Evolutionary conservation across 192 early-diverging fungal species (phyloP).

Genomic region (Borealophlyctis nickersoniae): DNA sequence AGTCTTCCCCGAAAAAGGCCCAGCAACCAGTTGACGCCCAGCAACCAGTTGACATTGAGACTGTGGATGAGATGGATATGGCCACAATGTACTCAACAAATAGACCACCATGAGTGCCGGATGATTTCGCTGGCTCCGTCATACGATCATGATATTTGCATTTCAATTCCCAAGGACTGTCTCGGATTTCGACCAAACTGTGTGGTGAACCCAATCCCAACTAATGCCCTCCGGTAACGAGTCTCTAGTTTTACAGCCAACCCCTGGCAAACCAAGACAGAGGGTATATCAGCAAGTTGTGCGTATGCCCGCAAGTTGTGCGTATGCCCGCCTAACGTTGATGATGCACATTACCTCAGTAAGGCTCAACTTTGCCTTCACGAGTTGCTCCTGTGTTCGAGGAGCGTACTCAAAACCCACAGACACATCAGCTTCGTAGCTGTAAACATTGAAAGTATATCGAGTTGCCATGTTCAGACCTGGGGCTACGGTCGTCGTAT

Average conservation of each 20-base stretch:
- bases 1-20: no score
- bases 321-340: neutral
- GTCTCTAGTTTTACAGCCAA: slow-evolving; percentile 72
- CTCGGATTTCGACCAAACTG: slow-evolving; percentile 43
- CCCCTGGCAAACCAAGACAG: slow-evolving; percentile 36
- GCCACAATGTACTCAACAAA: neutral
- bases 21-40: no score
- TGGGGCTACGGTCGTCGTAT: slow-evolving; percentile 73
- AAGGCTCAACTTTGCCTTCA: slow-evolving; percentile 55
- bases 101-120: no score
- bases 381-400: slow-evolving; percentile 48
- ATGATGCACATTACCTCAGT: slow-evolving; percentile 21
- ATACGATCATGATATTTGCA: slow-evolving; percentile 31
- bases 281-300: neutral
- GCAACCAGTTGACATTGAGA: no score
- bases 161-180: slow-evolving; percentile 36
- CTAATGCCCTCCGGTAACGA: slow-evolving; percentile 57
- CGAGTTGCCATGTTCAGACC: slow-evolving; percentile 71
- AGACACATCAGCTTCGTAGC: slow-evolving; percentile 84
- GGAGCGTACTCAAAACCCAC: slow-evolving; percentile 81
- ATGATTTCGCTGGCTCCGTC: no score
- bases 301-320: neutral
- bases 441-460: slow-evolving; percentile 90
- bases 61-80: no score
- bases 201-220: slow-evolving; percentile 67